These are phyloP conservation scores for Thielaviopsis euricoi DNA, from an alignment of 2,329 filamentous ascomycete genomes.

Conservation along the genomic window DNA sequence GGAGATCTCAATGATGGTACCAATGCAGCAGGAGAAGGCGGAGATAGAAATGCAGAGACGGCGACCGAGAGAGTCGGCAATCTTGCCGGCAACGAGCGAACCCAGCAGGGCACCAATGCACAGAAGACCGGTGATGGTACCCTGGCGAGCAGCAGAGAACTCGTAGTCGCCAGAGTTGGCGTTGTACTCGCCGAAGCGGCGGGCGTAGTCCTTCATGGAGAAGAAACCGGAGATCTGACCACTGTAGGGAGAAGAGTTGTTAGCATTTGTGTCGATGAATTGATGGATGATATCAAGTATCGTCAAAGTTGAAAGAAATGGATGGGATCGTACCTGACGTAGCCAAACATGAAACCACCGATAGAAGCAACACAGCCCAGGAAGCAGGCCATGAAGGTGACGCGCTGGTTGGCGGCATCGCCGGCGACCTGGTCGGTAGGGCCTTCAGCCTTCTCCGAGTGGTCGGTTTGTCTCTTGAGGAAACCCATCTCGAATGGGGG, in stretches of 20 bases:
- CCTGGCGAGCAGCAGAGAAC: conserved; percentile 44
- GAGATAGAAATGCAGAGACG: conserved; percentile 44
- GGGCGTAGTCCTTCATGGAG: conserved; percentile 38
- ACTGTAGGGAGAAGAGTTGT: conserved; percentile 18
- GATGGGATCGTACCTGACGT: conserved; percentile 28
- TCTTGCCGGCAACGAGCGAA: conserved; percentile 38
- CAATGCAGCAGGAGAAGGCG: conserved; percentile 45
- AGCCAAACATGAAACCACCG: conserved; percentile 42
- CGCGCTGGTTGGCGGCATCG: conserved; percentile 15
- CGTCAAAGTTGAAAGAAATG: not conserved
- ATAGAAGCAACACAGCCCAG: conserved; percentile 36
- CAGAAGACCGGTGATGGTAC: conserved; percentile 46
- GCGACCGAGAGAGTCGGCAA: conserved; percentile 46
- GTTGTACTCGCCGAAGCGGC: conserved; percentile 33
- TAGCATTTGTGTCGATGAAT: not conserved
- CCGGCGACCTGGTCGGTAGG: not conserved
- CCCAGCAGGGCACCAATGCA: conserved; percentile 43
- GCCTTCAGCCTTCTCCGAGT: conserved; percentile 9
- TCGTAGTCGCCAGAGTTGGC: conserved; percentile 21
- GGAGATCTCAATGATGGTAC: conserved; percentile 46
- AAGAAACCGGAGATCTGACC: conserved; percentile 48
- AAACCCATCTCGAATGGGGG: conserved; percentile 7
- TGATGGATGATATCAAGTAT: too few species aligned
- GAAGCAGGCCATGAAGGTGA: conserved; percentile 28
- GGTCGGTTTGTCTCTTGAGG: conserved; percentile 12